phyloP scores from a whole-genome alignment of 1,139 yeast genomes.

The Sugiyamaella novakii region DNA sequence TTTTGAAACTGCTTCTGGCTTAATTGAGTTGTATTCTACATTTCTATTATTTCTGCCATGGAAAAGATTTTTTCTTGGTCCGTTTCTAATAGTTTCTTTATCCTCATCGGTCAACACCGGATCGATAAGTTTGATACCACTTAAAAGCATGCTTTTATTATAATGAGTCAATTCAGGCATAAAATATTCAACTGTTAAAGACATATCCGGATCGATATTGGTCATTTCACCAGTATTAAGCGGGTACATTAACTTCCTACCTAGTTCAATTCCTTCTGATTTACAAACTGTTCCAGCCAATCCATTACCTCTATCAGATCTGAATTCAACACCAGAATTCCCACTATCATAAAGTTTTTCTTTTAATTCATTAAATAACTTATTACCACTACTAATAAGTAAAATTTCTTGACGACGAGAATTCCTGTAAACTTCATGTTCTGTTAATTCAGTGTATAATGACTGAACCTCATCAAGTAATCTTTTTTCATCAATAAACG shows the following conservation, averaged over 20 bases:
- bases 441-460: slow-evolving; percentile 65
- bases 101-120: slow-evolving; percentile 70
- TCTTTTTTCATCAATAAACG: slow-evolving; percentile 85
- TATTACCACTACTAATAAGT: slow-evolving; percentile 34
- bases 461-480: slow-evolving; percentile 65
- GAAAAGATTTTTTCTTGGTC: slow-evolving; percentile 33
- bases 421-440: slow-evolving; percentile 71
- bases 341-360: slow-evolving; percentile 27
- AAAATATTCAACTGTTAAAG: slow-evolving; percentile 59
- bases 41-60: slow-evolving; percentile 31
- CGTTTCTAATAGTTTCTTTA: slow-evolving; percentile 53
- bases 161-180: slow-evolving; percentile 48
- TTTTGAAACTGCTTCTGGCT: slow-evolving; percentile 13
- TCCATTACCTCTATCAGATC: slow-evolving; percentile 54
- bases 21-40: slow-evolving; percentile 24
- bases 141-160: slow-evolving; percentile 77
- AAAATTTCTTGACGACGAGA: slow-evolving; percentile 42
- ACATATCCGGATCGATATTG: slow-evolving; percentile 58
- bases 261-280: slow-evolving; percentile 51
- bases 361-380: slow-evolving; percentile 33
- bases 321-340: slow-evolving; percentile 45
- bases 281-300: slow-evolving; percentile 65
- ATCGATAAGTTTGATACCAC: slow-evolving; percentile 69
- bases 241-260: slow-evolving; percentile 59
- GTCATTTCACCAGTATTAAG: slow-evolving; percentile 55